phyloP scores from a whole-genome alignment of 495 filamentous ascomycete species.

The Lasiosphaeris hirsuta region DNA sequence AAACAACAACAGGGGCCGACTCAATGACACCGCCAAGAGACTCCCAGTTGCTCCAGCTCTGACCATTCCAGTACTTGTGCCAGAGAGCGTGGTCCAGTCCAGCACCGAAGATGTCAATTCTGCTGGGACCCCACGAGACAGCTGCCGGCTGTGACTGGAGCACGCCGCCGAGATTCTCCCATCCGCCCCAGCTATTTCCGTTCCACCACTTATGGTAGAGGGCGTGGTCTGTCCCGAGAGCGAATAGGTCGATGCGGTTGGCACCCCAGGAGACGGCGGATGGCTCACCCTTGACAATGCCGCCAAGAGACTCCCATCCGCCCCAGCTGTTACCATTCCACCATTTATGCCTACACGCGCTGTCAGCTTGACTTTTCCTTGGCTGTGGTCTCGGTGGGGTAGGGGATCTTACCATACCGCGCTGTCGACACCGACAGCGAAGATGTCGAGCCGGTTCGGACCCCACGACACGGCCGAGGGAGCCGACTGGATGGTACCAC shows the following conservation, averaged over 20 bases:
- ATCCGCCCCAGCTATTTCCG: slow-evolving; percentile 26
- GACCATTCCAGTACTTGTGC: slow-evolving; percentile 21
- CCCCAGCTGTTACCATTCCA: slow-evolving; percentile 13
- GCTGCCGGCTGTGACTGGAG: slow-evolving; percentile 19
- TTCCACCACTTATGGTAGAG: slow-evolving; percentile 34
- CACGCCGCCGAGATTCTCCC: slow-evolving; percentile 25
- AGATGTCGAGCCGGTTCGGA: too few species aligned
- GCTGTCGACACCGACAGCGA: too few species aligned
- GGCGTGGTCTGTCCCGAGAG: slow-evolving; percentile 23
- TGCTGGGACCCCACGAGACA: slow-evolving; percentile 29
- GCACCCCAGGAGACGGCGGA: slow-evolving; percentile 19
- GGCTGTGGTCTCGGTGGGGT: too few species aligned
- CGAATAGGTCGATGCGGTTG: slow-evolving; percentile 16
- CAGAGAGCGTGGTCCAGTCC: slow-evolving; percentile 17
- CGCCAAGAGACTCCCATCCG: slow-evolving; percentile 28
- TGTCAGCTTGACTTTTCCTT: too few species aligned
- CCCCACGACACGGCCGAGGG: too few species aligned
- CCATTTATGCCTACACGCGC: slow-evolving; percentile 28
- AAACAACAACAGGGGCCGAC: slow-evolving; percentile 24
- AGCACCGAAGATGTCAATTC: slow-evolving; percentile 24
- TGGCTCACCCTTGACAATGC: slow-evolving; percentile 17
- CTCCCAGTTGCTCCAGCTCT: slow-evolving; percentile 18
- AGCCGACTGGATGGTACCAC: too few species aligned
- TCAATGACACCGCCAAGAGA: slow-evolving; percentile 17
- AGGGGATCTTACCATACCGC: too few species aligned